A percentile compares a stretch with the other conserved stretches of the same genome.
phyloP scores from a whole-genome alignment of 2,329 filamentous ascomycete genomes.

The Tetracladium maxilliforme region DNA sequence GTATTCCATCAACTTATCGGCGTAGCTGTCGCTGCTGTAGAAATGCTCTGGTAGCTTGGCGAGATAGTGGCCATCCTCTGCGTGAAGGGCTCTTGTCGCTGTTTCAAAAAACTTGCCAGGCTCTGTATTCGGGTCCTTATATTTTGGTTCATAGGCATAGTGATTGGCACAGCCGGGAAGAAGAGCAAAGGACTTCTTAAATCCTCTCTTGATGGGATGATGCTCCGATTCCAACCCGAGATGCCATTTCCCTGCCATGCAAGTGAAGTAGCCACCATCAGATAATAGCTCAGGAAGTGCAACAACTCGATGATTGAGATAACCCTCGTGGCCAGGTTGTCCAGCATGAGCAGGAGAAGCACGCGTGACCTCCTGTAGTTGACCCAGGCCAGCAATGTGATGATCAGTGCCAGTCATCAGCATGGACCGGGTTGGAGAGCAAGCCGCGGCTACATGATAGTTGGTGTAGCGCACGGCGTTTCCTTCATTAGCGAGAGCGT shows the following conservation, averaged over 20 bases:
- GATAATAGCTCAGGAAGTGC: conserved; percentile 33
- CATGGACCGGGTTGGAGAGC: conserved; percentile 44
- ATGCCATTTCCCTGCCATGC: conserved; percentile 41
- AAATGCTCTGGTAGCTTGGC: conserved; percentile 10
- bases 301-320: conserved; percentile 34
- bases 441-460: conserved; percentile 43
- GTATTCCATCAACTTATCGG: conserved; percentile 5
- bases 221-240: conserved; percentile 32
- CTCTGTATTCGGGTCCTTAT: conserved; percentile 1
- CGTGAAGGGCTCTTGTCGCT: conserved; percentile 8
- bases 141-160: conserved; percentile 18
- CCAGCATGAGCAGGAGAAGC: no score
- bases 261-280: conserved; percentile 34
- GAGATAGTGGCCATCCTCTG: conserved; percentile 15
- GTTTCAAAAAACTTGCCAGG: conserved; percentile 1
- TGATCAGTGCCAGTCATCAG: conserved; percentile 43
- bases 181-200: conserved; percentile 34
- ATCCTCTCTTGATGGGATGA: conserved; percentile 32
- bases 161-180: conserved; percentile 34
- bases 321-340: conserved; percentile 39
- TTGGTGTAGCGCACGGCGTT: conserved; percentile 42
- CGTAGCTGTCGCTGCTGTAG: conserved; percentile 5
- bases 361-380: conserved; percentile 41
- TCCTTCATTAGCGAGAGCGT: conserved; percentile 31
- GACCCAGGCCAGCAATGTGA: conserved; percentile 33